These are phyloP conservation scores for Penicillium sp. DNA, from an alignment of 2,329 filamentous ascomycete species.

Conservation along the genomic window DNA sequence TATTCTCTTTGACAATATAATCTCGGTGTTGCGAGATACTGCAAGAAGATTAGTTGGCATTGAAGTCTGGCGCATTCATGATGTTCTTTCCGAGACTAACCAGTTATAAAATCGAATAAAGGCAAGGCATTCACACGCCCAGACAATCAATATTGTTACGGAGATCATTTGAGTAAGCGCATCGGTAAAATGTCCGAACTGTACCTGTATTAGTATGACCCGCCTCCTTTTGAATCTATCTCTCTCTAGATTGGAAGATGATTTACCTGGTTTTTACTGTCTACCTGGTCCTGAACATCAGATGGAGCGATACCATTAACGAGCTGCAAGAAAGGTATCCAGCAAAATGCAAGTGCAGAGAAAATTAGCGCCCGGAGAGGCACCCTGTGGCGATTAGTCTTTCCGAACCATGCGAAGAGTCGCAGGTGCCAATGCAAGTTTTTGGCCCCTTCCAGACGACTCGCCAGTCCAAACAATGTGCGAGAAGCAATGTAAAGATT, in stretches of 20 bases:
- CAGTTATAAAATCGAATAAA: conserved; percentile 47
- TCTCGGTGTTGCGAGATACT: conserved; percentile 6
- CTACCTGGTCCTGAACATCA: too few species aligned
- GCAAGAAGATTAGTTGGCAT: not conserved
- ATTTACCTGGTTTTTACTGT: too few species aligned
- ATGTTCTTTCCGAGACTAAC: conserved; percentile 23
- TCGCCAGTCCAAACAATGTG: conserved; percentile 36
- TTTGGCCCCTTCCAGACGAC: conserved; percentile 19
- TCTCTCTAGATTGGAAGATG: not conserved
- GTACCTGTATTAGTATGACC: not conserved
- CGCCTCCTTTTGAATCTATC: not conserved
- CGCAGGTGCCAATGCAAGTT: conserved; percentile 15
- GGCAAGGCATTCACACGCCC: conserved; percentile 48
- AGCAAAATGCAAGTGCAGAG: conserved; percentile 45
- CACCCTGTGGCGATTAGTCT: conserved; percentile 32
- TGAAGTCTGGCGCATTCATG: too few species aligned
- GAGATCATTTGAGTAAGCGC: conserved; percentile 45
- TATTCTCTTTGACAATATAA: conserved; percentile 9
- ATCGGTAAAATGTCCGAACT: conserved; percentile 41
- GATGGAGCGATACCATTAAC: not conserved
- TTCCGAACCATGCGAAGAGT: conserved; percentile 28
- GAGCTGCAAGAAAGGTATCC: conserved; percentile 49
- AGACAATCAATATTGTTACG: conserved; percentile 40
- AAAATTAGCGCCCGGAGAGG: conserved; percentile 43
- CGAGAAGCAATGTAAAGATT: conserved; percentile 42